Percentiles rank a stretch among this genome's conserved stretches.
phyloP scores from a whole-genome alignment of 148 eudicot genomes.

The Camellia sinensis region DNA sequence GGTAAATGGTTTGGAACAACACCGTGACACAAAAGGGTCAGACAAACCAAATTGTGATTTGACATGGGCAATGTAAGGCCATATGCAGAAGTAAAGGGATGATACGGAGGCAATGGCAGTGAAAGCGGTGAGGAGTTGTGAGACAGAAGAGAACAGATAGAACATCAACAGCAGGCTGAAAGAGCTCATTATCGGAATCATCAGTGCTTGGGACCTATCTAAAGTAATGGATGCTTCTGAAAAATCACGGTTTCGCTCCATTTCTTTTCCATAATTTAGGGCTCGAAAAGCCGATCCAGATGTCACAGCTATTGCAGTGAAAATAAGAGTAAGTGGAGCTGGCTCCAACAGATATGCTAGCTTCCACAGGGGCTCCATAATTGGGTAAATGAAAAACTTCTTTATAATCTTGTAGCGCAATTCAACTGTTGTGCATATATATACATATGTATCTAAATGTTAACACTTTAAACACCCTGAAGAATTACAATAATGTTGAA shows the following conservation, averaged over 20 bases:
- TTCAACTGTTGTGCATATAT: neutral
- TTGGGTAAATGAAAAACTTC: slow-evolving; percentile 13
- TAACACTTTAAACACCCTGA: neutral
- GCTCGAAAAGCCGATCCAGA: slow-evolving; percentile 92
- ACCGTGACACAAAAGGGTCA: slow-evolving; percentile 75
- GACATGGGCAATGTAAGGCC: slow-evolving; percentile 57
- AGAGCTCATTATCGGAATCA: slow-evolving; percentile 97
- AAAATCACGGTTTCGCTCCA: slow-evolving; percentile 87
- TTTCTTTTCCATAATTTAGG: slow-evolving; percentile 82
- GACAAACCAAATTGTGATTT: slow-evolving; percentile 64
- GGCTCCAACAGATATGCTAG: slow-evolving; percentile 86
- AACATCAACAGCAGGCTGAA: slow-evolving; percentile 92
- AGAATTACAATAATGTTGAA: neutral
- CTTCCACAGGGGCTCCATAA: slow-evolving; percentile 84
- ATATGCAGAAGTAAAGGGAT: slow-evolving; percentile 75
- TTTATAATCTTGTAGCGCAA: neutral
- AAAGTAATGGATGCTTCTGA: slow-evolving; percentile 92
- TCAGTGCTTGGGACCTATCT: slow-evolving; percentile 91
- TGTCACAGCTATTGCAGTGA: slow-evolving; percentile 86
- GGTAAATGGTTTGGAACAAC: slow-evolving; percentile 85
- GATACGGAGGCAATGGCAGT: slow-evolving; percentile 78
- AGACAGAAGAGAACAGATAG: slow-evolving; percentile 92
- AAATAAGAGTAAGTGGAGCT: slow-evolving; percentile 76
- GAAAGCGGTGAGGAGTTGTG: slow-evolving; percentile 88
- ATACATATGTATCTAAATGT: neutral